Percentiles rank a stretch among this genome's conserved stretches.
Conservation (phyloP, 78 protist genomes). For the Mantamonas sphyraenae region DNA sequence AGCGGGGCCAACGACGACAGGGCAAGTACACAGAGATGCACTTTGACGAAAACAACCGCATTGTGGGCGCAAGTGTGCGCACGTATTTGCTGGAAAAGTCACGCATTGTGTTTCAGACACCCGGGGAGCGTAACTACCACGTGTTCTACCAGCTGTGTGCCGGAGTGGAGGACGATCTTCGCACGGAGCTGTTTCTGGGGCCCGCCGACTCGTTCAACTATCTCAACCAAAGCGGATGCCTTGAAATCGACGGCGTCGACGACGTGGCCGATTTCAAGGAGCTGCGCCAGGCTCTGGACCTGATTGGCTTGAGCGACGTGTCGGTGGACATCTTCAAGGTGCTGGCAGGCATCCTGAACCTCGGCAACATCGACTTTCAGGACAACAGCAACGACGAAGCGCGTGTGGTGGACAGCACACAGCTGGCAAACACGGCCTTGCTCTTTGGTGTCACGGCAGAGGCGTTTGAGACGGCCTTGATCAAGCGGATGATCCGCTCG, state of each 20-base stretch:
- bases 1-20: not conserved
- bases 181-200: not conserved
- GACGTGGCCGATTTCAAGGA: not conserved
- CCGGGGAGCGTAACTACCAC: constrained; percentile 51
- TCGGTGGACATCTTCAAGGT: not conserved
- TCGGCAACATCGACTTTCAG: constrained; percentile 17
- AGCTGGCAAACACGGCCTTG: no score
- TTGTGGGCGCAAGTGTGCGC: constrained; percentile 30
- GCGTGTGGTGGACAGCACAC: no score
- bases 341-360: constrained; percentile 22
- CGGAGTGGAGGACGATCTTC: not conserved
- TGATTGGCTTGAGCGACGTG: not conserved
- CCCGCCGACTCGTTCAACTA: not conserved
- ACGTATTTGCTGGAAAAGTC: constrained; percentile 54
- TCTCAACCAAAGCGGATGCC: not conserved
- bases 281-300: not conserved
- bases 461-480: no score
- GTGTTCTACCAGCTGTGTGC: constrained; percentile 18
- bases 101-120: constrained; percentile 20
- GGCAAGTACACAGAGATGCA: constrained; percentile 37
- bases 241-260: no score
- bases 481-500: no score
- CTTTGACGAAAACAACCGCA: not conserved
- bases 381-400: not conserved
- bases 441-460: no score